These are phyloP conservation scores for Eustoma russellianum DNA, from an alignment of 257 asterid genomes.

Conservation along the genomic window DNA sequence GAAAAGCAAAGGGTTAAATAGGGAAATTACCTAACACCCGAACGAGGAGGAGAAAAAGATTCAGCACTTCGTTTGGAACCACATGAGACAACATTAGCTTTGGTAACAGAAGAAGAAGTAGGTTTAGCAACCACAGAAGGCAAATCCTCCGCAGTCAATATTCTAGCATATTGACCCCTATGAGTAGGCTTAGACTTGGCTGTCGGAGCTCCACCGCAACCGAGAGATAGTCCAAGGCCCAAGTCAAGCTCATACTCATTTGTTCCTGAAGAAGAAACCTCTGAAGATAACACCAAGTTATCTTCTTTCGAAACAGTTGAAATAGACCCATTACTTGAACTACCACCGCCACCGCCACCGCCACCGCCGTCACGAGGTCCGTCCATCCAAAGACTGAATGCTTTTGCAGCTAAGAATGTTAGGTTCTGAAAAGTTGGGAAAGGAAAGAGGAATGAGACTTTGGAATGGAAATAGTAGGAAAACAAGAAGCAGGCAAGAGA, in stretches of 20 bases:
- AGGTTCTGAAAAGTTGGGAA: not conserved
- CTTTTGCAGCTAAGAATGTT: too few relatives aligned
- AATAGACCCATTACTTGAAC: constrained; percentile 19
- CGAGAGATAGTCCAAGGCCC: constrained; percentile 56
- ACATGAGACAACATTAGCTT: constrained; percentile 26
- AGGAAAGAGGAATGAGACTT: not conserved
- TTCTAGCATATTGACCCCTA: constrained; percentile 42
- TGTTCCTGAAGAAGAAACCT: constrained; percentile 46
- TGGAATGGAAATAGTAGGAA: constrained; percentile 4
- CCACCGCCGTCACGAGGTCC: constrained; percentile 1
- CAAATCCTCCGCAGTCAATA: constrained; percentile 52
- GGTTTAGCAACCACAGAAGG: constrained; percentile 29
- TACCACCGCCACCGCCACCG: constrained; percentile 20
- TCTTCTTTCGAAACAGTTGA: constrained; percentile 44
- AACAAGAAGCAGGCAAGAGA: not conserved
- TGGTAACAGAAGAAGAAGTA: constrained; percentile 37
- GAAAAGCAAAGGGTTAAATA: not conserved
- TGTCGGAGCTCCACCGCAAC: constrained; percentile 11
- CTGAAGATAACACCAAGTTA: constrained; percentile 32
- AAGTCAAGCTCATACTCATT: constrained; percentile 56
- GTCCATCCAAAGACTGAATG: constrained; percentile 20
- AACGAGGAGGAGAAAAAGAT: constrained; percentile 73
- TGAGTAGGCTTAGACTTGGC: constrained; percentile 17
- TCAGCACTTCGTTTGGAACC: constrained; percentile 73
- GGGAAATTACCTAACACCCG: constrained; percentile 41